Percentiles rank a stretch among this genome's conserved stretches.
These are phyloP conservation scores for Taxawa tesnikishii DNA, from an alignment of 2,329 filamentous ascomycete species.

Conservation along the genomic window DNA sequence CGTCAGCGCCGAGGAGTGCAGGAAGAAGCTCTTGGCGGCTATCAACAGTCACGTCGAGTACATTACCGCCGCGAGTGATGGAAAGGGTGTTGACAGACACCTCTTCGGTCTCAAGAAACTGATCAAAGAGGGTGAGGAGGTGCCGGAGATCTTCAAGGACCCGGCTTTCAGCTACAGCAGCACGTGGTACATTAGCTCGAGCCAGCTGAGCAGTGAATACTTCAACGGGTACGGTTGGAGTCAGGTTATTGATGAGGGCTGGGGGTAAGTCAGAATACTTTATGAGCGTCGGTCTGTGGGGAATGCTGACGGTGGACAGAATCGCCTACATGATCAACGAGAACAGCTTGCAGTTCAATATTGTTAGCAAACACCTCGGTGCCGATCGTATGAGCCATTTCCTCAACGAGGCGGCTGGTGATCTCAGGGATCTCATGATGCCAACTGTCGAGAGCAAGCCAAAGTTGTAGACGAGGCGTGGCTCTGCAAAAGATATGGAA, in stretches of 20 bases:
- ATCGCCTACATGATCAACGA: constrained; percentile 99
- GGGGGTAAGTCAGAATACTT: constrained; percentile 46
- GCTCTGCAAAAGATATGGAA: too few species aligned
- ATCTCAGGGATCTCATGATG: constrained; percentile 76
- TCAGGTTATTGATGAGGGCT: constrained; percentile 91
- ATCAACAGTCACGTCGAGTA: constrained; percentile 77
- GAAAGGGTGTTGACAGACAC: constrained; percentile 88
- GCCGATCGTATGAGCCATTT: constrained; percentile 92
- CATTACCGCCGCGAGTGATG: constrained; percentile 78
- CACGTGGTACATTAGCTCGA: constrained; percentile 82
- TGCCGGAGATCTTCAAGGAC: constrained; percentile 77
- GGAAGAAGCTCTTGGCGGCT: constrained; percentile 70
- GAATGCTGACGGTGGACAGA: constrained; percentile 16
- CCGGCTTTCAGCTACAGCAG: constrained; percentile 72
- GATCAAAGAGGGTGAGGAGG: constrained; percentile 63
- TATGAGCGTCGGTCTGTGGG: background rate
- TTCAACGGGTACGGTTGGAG: constrained; percentile 99
- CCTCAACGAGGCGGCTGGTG: constrained; percentile 82
- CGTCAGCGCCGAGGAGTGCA: constrained; percentile 50
- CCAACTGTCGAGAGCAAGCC: constrained; percentile 73
- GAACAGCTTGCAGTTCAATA: constrained; percentile 97
- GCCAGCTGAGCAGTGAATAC: constrained; percentile 87
- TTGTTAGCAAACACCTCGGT: constrained; percentile 86
- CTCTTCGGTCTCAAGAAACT: constrained; percentile 95
- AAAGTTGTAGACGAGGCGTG: constrained; percentile 77